Base-by-base conservation (phyloP, 371 early-diverging fungal species). In the Umbelopsis sp. region DNA sequence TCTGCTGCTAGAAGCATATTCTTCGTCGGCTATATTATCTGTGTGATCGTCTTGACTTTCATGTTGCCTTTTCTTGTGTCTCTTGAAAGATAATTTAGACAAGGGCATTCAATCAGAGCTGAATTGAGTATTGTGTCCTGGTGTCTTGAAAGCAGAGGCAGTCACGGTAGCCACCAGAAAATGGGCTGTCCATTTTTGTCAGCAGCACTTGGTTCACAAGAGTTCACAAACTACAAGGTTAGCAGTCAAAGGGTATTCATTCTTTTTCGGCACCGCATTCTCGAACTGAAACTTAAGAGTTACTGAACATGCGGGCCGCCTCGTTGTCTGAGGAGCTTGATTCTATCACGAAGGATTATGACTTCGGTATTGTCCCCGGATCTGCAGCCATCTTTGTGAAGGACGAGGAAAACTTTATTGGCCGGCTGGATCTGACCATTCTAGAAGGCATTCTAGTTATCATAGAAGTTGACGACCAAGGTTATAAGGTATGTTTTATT, bases 351-450 rank as follows among this genome's bases (percentile, higher is more conserved):
- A 62, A 62, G n/a, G 71, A 67, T 41, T 81, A 74, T 32, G 81
- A 81, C 71, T 81, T 79, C 57, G 82, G 82, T 20, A 81, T 81
- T 53, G 81, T 81, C 14, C 81, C 81, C 14, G 79, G 81, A n/a
- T 81, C 81, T 50, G 77, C 77, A 12, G 76, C 81, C 20, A 75
- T 81, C 4, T 81, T 81, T 76, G 77, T 81, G 0, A 72, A 67
- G 12, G 81, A 81, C 63, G 73, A 75, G 25, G 24, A 73, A 14
- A 70, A 72, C 24, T 63, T 71, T 44, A 64, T 79, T 48, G 81
- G 76, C 11, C 67, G 77, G 4, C 50, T 81, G 50, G 81, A 81
- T 68, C 66, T 81, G 65, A 81, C 79, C 9, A 51, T 81, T 51
- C 45, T 81, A 11, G 81, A 81, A 71, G 76, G 73, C 20, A 73